Percentiles rank a stretch among this genome's conserved stretches.
phyloP scores from a whole-genome alignment of 176 grass and related monocot species.

The Phoenix roebelenii region DNA sequence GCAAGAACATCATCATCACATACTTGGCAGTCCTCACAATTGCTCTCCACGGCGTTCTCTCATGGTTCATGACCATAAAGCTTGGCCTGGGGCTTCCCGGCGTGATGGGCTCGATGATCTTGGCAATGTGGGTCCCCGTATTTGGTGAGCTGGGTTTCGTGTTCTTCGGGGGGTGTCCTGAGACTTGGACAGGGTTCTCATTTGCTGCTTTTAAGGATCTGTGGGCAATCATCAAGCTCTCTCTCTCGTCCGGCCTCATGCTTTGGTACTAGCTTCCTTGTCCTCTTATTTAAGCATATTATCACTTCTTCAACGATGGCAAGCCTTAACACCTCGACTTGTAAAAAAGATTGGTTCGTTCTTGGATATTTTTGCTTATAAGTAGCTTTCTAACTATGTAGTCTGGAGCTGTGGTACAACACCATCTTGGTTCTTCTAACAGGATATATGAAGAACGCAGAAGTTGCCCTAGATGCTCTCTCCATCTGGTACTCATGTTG shows the following conservation, averaged over 20 bases:
- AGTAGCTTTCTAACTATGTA: neutral
- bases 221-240: conserved; percentile 43
- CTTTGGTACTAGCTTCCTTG: conserved; percentile 38
- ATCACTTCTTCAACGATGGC: no score
- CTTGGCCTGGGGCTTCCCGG: conserved; percentile 37
- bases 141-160: conserved; percentile 44
- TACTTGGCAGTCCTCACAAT: conserved; percentile 50
- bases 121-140: conserved; percentile 53
- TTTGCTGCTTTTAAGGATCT: conserved; percentile 37
- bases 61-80: conserved; percentile 28
- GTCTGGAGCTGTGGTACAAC: conserved; percentile 87
- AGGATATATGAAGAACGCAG: conserved; percentile 67
- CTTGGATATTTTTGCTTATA: no score
- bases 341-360: no score
- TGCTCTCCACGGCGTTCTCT: conserved; percentile 40
- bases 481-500: conserved; percentile 60
- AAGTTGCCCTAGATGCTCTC: conserved; percentile 77
- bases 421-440: conserved; percentile 75
- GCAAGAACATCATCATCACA: conserved; percentile 62
- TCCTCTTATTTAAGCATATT: no score
- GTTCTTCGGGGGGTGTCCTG: conserved; percentile 53
- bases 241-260: conserved; percentile 72
- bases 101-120: conserved; percentile 47
- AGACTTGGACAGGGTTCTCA: conserved; percentile 67
- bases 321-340: no score